Evolutionary conservation across 345 rosid genomes (phyloP).

Genomic region (Citrus inodora): DNA sequence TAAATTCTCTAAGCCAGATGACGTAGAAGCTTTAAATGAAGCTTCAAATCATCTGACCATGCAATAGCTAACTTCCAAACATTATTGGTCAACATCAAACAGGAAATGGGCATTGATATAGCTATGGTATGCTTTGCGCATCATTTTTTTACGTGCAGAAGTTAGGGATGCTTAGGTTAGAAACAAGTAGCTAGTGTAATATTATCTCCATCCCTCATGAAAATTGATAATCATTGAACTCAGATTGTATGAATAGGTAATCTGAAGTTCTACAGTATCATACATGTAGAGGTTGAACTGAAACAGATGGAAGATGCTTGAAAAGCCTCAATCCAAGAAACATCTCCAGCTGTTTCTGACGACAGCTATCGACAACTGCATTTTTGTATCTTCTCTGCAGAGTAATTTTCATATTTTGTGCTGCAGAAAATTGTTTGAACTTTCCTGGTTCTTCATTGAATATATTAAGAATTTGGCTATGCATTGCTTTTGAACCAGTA

Average conservation of each 20-base stretch:
- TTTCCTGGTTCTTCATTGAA: constrained; percentile 93
- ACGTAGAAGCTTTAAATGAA: neutral
- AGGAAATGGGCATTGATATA: neutral
- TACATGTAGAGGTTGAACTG: constrained; percentile 84
- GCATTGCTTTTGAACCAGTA: constrained; percentile 99
- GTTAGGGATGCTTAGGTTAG: neutral
- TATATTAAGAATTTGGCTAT: constrained; percentile 92
- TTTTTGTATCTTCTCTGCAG: constrained; percentile 92
- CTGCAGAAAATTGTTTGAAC: constrained; percentile 84
- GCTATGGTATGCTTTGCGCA: neutral
- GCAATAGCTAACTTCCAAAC: neutral
- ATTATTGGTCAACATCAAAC: neutral
- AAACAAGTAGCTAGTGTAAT: neutral
- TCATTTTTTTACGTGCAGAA: neutral
- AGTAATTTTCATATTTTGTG: constrained; percentile 88
- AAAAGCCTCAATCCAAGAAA: constrained; percentile 92
- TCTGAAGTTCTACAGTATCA: constrained; percentile 15
- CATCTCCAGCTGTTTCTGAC: constrained; percentile 97
- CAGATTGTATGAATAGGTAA: neutral
- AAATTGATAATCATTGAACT: neutral
- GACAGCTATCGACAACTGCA: constrained; percentile 84
- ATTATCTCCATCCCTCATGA: neutral
- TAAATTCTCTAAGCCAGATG: neutral
- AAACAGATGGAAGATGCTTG: constrained; percentile 93
- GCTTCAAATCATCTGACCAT: neutral